Evolutionary conservation across 208 protist genomes (phyloP), one percentile per base, ranked within the genome.

Genomic region (Leishmania aethiopica): DNA sequence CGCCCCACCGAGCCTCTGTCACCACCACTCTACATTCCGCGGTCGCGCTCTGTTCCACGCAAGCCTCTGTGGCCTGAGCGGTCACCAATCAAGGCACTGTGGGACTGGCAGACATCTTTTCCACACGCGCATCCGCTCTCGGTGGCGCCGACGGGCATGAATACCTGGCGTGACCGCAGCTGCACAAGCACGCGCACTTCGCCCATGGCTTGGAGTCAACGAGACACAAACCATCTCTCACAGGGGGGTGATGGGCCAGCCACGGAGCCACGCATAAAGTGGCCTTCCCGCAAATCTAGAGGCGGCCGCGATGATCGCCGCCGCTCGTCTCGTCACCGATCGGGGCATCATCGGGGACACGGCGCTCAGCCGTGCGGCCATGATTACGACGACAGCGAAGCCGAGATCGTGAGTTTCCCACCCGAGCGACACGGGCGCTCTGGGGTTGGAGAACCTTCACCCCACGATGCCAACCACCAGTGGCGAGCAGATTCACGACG

Each of bases 21-120:
- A 37, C 72, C 70, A 42, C 79, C 84, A 7, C 76, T 87, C 22
- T 87, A 75, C 80, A 64, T 84, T 28, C 79, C 72, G 28, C 37
- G 71, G 35, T 25, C 70, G 66, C 84, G 74, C 62, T 82, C 83
- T 13, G 2, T 57, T 53, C 45, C 62, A n/a, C 82, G 49, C 3
- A 67, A 70, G 49, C 75, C 71, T 42, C 73, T 74, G 53, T 62
- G n/a, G 47, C 40, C 59, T 45, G 35, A 40, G 37, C 51, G 28
- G 40, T 0, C 3, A 51, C 15, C 75, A 51, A 64, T 32, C 47
- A 40, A 13, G 13, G 60, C 35, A 8, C 53, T 25, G 19, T 73
- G 35, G 77, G 47, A 28, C 11, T 15, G 53, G 8, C 19, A 35
- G 75, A 32, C 35, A 19, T 40, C 53, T 37, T 78, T 45, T 45